These are phyloP conservation scores for Citrus sp. DNA, from an alignment of 345 rosid genomes.

Conservation along the genomic window DNA sequence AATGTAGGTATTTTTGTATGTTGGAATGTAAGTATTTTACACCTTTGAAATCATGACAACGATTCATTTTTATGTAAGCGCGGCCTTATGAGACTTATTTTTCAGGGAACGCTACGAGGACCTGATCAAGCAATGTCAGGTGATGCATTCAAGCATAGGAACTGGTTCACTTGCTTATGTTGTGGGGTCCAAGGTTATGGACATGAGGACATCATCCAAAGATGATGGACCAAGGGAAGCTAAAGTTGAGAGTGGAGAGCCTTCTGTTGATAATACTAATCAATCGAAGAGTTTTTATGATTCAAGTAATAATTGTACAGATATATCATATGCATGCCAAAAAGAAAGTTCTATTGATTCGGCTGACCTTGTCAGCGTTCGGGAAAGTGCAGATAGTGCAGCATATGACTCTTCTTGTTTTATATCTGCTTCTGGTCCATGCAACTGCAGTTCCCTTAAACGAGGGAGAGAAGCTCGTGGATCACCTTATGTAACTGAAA, in stretches of 20 bases:
- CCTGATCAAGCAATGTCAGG: slow-evolving; percentile 69
- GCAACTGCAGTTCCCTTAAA: slow-evolving; percentile 37
- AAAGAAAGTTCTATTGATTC: slow-evolving; percentile 58
- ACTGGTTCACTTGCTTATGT: slow-evolving; percentile 88
- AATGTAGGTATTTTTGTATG: neutral
- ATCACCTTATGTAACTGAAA: slow-evolving; percentile 40
- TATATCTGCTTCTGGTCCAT: slow-evolving; percentile 38
- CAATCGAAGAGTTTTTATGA: slow-evolving; percentile 37
- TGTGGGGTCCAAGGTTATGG: slow-evolving; percentile 95
- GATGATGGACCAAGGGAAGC: slow-evolving; percentile 47
- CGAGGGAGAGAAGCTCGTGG: slow-evolving; percentile 27
- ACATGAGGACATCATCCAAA: slow-evolving; percentile 77
- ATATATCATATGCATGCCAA: slow-evolving; percentile 39
- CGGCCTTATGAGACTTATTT: slow-evolving; percentile 16
- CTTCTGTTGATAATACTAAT: slow-evolving; percentile 38
- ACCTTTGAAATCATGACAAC: slow-evolving; percentile 1
- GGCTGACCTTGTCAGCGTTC: slow-evolving; percentile 49
- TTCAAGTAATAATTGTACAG: slow-evolving; percentile 55
- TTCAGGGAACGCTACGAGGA: slow-evolving; percentile 70
- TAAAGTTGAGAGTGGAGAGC: slow-evolving; percentile 38
- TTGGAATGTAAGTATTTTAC: neutral
- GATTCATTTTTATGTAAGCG: neutral
- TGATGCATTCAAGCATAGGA: slow-evolving; percentile 91
- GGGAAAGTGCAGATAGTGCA: slow-evolving; percentile 52
- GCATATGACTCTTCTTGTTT: slow-evolving; percentile 52